Evolutionary conservation across 495 filamentous ascomycete genomes (phyloP), one percentile per base, ranked within the genome.

Genomic region (Paragyromitra xinjiangensis): DNA sequence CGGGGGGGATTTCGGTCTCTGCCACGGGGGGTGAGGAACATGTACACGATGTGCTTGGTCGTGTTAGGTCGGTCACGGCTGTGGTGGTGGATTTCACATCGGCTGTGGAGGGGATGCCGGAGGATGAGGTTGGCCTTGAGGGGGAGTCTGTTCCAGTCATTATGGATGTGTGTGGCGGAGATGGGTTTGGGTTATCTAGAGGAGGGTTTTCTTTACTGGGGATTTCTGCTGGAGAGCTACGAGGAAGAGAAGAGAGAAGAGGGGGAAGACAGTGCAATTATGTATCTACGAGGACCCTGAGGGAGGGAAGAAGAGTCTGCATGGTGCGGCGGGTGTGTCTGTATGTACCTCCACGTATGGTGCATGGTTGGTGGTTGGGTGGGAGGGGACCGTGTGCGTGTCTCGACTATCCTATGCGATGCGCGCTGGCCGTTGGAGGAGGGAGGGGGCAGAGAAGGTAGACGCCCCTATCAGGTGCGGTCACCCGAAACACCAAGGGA

Each of bases 401-500:
- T 73, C 66, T 75, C 45, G 67, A 69, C 55, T 67, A 34, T 37
- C 53, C 48, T 74, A 19, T n/a, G 16, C 66, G 63, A 71, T 75
- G 73, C 73, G 73, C 45, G 73, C 42, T 71, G 73, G 73, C 73
- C 73, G 73, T 75, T 75, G 73, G 58, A 51, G 73, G 29, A 22
- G 69, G 45, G 59, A 37, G 42, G 45, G 44, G 64, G 71, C 42
- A 14, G 14, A 53, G 34, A 34, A 34, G 29, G 29, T 24, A 34
- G 37, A 51, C 19, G 39, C 58, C 67, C 55, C 74, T 73, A 77
- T 73, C 74, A 77, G 74, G 74, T 24, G 74, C 29, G 69, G 19
- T 65, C 61, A 77, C 74, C 74, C 74, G 74, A 71, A 42, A 64
- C 73, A 73, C n/a, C 74, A 73, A 77, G 74, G 74, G 61, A 58